phyloP scores from a whole-genome alignment of 2,329 filamentous ascomycete species.

The Alternaria triticina region DNA sequence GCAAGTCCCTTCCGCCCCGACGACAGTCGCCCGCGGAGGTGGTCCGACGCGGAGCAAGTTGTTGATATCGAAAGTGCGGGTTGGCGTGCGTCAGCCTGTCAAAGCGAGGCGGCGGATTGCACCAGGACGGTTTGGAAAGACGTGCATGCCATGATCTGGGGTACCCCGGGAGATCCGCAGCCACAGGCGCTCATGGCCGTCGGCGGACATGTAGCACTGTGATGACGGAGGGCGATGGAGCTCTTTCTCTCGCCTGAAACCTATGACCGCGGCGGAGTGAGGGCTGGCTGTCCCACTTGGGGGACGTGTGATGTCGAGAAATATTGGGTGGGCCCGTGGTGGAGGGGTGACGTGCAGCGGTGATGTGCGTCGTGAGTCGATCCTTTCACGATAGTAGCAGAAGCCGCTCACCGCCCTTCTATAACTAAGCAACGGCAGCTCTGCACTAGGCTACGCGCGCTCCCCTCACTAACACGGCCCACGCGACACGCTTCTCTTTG shows the following conservation, averaged over 20 bases:
- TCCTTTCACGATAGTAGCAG: constrained; percentile 4
- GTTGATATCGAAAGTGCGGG: constrained; percentile 5
- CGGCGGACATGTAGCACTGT: background rate
- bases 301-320: background rate
- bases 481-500: constrained; percentile 4
- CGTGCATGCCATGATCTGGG: constrained; percentile 8
- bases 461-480: constrained; percentile 1
- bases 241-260: background rate
- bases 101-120: background rate
- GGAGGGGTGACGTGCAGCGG: background rate
- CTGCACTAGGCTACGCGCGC: constrained; percentile 1
- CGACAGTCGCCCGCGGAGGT: background rate
- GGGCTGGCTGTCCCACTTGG: background rate
- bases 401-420: constrained; percentile 11
- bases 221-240: background rate
- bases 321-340: background rate
- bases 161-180: constrained; percentile 9
- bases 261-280: background rate
- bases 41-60: background rate
- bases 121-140: constrained; percentile 3
- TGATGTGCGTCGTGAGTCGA: constrained; percentile 1
- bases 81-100: background rate
- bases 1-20: background rate
- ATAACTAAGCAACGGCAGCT: constrained; percentile 4
- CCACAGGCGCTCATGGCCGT: background rate